Conservation (phyloP, 164 flowering plant genomes). For the Piper longum region DNA sequence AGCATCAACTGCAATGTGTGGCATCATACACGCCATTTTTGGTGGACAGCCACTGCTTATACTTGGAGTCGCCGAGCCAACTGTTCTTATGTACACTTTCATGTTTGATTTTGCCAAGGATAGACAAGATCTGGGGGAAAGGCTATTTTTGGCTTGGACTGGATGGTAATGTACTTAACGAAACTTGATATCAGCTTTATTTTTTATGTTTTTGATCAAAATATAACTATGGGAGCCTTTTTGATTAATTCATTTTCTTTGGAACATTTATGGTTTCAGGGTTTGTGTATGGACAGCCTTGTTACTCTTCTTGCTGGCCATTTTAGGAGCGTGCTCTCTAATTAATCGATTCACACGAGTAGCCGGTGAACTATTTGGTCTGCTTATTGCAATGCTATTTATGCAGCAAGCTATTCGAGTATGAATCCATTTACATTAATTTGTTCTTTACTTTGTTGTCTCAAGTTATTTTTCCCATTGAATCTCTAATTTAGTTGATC, state of each 20-base stretch:
- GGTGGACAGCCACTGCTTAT: slow-evolving; percentile 98
- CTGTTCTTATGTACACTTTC: slow-evolving; percentile 93
- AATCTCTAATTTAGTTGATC: too few relatives aligned
- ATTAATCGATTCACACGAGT: slow-evolving; percentile 89
- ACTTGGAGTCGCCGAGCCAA: slow-evolving; percentile 97
- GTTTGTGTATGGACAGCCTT: slow-evolving; percentile 97
- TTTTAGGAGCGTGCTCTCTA: slow-evolving; percentile 86
- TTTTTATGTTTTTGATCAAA: too few relatives aligned
- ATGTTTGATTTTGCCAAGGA: slow-evolving; percentile 89
- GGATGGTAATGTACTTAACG: slow-evolving; percentile 49
- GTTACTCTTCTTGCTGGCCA: slow-evolving; percentile 70
- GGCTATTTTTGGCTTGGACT: slow-evolving; percentile 82
- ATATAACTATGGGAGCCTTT: neutral
- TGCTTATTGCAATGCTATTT: slow-evolving; percentile 96
- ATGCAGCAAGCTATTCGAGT: slow-evolving; percentile 96
- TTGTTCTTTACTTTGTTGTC: too few relatives aligned
- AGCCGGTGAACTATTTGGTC: slow-evolving; percentile 93
- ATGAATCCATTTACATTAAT: slow-evolving; percentile 11
- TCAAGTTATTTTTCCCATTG: too few relatives aligned
- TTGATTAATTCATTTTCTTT: neutral
- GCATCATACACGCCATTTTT: slow-evolving; percentile 78
- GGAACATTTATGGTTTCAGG: slow-evolving; percentile 27
- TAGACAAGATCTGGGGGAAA: slow-evolving; percentile 61
- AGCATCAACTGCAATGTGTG: slow-evolving; percentile 90
- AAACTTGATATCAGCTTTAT: neutral